These are phyloP conservation scores for Mucor lusitanicus DNA, from an alignment of 371 early-diverging fungal genomes.

Conservation along the genomic window DNA sequence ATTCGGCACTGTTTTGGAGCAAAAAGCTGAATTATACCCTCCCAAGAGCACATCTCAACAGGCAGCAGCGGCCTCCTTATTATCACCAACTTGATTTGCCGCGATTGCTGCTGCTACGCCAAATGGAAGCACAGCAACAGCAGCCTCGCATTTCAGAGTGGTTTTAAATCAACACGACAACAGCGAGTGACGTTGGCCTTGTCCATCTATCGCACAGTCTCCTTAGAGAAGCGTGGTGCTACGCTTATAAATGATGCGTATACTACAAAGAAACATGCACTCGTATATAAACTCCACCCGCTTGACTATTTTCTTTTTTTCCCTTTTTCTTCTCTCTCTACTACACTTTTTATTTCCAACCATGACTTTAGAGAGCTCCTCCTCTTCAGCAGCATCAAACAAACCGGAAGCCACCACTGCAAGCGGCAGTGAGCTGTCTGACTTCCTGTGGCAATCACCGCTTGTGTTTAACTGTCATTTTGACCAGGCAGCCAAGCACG, in stretches of 20 bases:
- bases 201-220: neutral
- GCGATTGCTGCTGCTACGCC: too few species aligned
- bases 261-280: neutral
- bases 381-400: neutral
- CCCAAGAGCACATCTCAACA: too few species aligned
- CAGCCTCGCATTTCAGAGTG: too few species aligned
- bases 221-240: too few species aligned
- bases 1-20: too few species aligned
- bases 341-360: too few species aligned
- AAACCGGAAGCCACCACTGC: neutral
- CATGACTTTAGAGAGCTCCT: conserved; percentile 13
- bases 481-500: conserved; percentile 49
- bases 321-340: neutral
- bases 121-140: too few species aligned
- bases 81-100: too few species aligned
- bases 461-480: conserved; percentile 49
- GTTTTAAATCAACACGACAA: neutral
- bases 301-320: neutral
- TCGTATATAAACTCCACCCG: neutral
- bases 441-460: conserved; percentile 47
- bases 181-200: neutral
- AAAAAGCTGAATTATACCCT: too few species aligned
- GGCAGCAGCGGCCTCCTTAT: too few species aligned
- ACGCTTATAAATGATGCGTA: too few species aligned
- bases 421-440: conserved; percentile 20